A percentile compares a stretch with the other conserved stretches of the same genome.
phyloP scores from a whole-genome alignment of 331 rosid genomes.

The Pyrus hybrid region DNA sequence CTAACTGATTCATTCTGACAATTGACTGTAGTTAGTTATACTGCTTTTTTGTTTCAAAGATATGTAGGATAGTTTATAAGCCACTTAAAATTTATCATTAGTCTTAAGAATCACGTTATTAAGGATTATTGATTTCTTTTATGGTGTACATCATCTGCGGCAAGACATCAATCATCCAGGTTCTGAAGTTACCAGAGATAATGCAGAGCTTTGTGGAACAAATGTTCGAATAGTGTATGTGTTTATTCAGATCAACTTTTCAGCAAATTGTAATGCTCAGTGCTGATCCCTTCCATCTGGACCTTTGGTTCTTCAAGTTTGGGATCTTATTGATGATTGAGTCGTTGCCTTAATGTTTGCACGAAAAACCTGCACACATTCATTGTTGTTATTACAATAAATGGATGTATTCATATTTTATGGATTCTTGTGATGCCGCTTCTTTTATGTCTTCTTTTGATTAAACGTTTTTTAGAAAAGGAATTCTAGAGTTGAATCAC shows the following conservation, averaged over 20 bases:
- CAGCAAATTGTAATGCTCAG: constrained; percentile 85
- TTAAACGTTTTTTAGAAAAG: constrained; percentile 11
- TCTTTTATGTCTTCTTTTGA: constrained; percentile 23
- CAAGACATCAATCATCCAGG: constrained; percentile 87
- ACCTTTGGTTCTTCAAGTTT: constrained; percentile 85
- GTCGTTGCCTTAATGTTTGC: constrained; percentile 81
- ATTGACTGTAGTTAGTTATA: constrained; percentile 8
- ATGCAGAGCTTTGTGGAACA: constrained; percentile 76
- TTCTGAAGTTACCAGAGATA: constrained; percentile 89
- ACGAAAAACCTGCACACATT: constrained; percentile 92
- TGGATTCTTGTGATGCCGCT: constrained; percentile 34
- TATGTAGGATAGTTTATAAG: constrained; percentile 20
- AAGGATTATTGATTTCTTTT: constrained; percentile 30
- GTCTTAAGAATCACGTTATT: constrained; percentile 21
- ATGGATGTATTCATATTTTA: constrained; percentile 51
- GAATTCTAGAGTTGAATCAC: neutral
- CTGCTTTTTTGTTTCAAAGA: constrained; percentile 12
- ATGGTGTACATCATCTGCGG: constrained; percentile 46
- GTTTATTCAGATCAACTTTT: constrained; percentile 60
- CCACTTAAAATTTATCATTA: constrained; percentile 17
- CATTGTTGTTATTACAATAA: constrained; percentile 74
- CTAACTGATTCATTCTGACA: neutral
- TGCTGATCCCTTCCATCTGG: constrained; percentile 90
- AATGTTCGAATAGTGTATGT: constrained; percentile 48
- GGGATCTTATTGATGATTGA: constrained; percentile 90